phyloP scores from a whole-genome alignment of 2,329 filamentous ascomycete species.

The Fusarium sp. region DNA sequence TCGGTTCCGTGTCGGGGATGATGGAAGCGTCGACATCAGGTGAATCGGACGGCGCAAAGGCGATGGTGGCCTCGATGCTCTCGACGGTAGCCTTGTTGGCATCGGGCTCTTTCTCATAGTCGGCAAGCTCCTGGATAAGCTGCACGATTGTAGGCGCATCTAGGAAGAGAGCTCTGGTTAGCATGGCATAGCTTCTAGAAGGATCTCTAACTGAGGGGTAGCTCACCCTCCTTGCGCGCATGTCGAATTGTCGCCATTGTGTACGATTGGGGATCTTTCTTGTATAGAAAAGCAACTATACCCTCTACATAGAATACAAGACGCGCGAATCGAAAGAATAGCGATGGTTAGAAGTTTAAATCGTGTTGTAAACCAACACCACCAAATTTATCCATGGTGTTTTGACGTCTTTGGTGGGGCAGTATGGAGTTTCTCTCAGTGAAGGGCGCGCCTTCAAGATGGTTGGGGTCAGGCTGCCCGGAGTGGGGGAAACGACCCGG shows the following conservation, averaged over 20 bases:
- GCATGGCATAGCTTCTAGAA: slow-evolving; percentile 8
- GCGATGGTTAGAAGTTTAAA: neutral
- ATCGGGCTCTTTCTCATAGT: slow-evolving; percentile 84
- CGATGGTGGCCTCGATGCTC: slow-evolving; percentile 79
- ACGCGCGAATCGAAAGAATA: neutral
- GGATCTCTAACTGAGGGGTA: neutral
- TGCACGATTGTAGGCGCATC: slow-evolving; percentile 85
- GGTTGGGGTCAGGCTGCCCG: neutral
- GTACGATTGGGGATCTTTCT: neutral
- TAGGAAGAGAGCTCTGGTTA: slow-evolving; percentile 51
- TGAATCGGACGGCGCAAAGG: slow-evolving; percentile 73
- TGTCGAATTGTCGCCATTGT: slow-evolving; percentile 44
- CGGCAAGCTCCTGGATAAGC: slow-evolving; percentile 86
- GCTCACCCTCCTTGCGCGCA: slow-evolving; percentile 41
- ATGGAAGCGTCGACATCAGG: slow-evolving; percentile 52
- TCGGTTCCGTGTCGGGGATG: slow-evolving; percentile 63
- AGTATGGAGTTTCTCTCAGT: slow-evolving; percentile 18
- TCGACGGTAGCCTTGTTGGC: slow-evolving; percentile 83
- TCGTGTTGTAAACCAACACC: neutral
- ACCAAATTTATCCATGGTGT: neutral
- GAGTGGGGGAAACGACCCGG: slow-evolving; percentile 2
- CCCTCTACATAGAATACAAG: neutral
- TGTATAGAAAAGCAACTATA: slow-evolving; percentile 7
- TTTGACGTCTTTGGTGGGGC: slow-evolving; percentile 24
- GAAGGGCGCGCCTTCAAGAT: slow-evolving; percentile 29